phyloP scores from a whole-genome alignment of 2,329 filamentous ascomycete species.

The Periglandula ipomoeae region DNA sequence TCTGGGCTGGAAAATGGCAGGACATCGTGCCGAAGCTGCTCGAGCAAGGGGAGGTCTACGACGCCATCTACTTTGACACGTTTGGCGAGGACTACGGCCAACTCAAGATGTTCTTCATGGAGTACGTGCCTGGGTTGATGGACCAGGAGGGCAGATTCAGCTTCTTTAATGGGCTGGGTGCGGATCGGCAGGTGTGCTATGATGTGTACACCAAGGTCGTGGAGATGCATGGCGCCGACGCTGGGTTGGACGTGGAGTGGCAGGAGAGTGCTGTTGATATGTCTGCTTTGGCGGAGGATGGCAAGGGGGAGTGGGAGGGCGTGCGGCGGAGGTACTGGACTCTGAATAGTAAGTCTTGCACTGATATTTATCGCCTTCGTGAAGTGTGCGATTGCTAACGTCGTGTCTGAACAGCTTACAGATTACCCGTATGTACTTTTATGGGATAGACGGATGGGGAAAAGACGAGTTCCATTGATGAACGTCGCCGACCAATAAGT shows the following conservation, averaged over 20 bases:
- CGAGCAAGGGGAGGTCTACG: slow-evolving; percentile 60
- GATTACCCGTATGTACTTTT: slow-evolving; percentile 65
- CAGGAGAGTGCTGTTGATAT: slow-evolving; percentile 65
- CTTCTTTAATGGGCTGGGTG: slow-evolving; percentile 86
- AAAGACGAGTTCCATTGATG: not conserved
- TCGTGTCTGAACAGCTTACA: slow-evolving; percentile 55
- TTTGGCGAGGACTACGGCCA: slow-evolving; percentile 91
- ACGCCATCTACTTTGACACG: slow-evolving; percentile 94
- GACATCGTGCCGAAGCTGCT: slow-evolving; percentile 63
- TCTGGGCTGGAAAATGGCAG: slow-evolving; percentile 68
- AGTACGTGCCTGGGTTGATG: slow-evolving; percentile 73
- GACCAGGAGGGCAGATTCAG: slow-evolving; percentile 67
- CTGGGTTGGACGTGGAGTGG: slow-evolving; percentile 86
- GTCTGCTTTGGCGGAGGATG: slow-evolving; percentile 52
- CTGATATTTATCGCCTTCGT: too few relatives aligned
- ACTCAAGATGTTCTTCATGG: slow-evolving; percentile 78
- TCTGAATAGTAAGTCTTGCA: slow-evolving; percentile 41
- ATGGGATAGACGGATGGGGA: slow-evolving; percentile 41
- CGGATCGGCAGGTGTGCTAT: slow-evolving; percentile 86
- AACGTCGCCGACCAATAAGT: not conserved
- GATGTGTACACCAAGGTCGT: slow-evolving; percentile 91
- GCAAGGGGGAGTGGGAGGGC: slow-evolving; percentile 75
- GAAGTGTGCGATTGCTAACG: too few relatives aligned
- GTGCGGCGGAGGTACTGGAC: slow-evolving; percentile 87
- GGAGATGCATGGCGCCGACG: slow-evolving; percentile 83